Evolutionary conservation across 495 filamentous ascomycete genomes (phyloP).

Genomic region (Aspergillus olivimuriae): DNA sequence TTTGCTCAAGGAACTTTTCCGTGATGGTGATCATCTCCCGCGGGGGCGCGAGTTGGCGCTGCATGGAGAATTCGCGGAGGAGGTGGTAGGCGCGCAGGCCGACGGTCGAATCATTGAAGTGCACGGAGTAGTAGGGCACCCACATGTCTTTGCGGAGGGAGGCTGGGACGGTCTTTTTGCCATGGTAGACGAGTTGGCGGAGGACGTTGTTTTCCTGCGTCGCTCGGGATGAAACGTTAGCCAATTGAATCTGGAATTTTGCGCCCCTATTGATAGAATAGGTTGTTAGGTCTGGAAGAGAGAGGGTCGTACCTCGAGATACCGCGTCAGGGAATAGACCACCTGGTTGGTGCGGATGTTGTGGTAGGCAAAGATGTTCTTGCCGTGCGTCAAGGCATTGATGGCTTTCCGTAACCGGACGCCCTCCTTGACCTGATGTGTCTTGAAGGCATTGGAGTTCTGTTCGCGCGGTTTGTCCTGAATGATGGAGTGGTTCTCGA

Average conservation of each 20-base stretch:
- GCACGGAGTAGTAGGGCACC: slow-evolving; percentile 70
- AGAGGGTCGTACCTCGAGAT: slow-evolving; percentile 54
- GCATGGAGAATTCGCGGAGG: slow-evolving; percentile 68
- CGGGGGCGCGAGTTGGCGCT: slow-evolving; percentile 39
- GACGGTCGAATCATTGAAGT: slow-evolving; percentile 56
- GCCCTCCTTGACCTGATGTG: slow-evolving; percentile 30
- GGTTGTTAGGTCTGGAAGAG: not conserved
- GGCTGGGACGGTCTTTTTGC: slow-evolving; percentile 80
- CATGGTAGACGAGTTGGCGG: slow-evolving; percentile 75
- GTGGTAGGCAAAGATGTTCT: slow-evolving; percentile 75
- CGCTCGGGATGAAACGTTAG: too few species aligned
- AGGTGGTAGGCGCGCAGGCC: slow-evolving; percentile 72
- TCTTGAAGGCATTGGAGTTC: slow-evolving; percentile 38
- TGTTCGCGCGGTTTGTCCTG: slow-evolving; percentile 33
- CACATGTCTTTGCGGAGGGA: slow-evolving; percentile 86
- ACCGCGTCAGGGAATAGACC: slow-evolving; percentile 67
- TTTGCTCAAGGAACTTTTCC: slow-evolving; percentile 40
- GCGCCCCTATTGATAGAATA: slow-evolving; percentile 8
- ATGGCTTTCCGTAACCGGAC: slow-evolving; percentile 41
- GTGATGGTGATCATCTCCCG: slow-evolving; percentile 44
- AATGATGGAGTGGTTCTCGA: slow-evolving; percentile 32
- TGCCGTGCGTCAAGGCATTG: slow-evolving; percentile 48
- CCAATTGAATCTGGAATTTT: not conserved
- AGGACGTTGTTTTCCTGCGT: slow-evolving; percentile 64
- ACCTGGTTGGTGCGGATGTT: slow-evolving; percentile 77